Evolutionary conservation across 352 stramenopile genomes (phyloP).

Genomic region (Globisporangium carolinianum): DNA sequence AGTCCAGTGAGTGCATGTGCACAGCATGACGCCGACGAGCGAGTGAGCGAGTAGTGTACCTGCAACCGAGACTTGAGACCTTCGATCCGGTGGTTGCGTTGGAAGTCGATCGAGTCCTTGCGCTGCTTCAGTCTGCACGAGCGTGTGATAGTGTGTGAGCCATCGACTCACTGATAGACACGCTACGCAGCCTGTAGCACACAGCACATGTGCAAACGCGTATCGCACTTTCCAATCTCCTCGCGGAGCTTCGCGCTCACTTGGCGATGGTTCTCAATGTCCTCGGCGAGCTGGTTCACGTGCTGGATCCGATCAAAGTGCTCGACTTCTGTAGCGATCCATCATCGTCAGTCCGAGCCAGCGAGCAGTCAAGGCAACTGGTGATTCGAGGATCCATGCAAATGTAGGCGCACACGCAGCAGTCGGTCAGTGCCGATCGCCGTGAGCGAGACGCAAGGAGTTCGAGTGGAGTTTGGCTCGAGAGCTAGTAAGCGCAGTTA

Average conservation of each 20-base stretch:
- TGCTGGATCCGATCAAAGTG: conserved; percentile 81
- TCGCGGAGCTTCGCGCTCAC: conserved; percentile 66
- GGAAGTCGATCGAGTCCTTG: conserved; percentile 75
- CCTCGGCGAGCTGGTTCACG: conserved; percentile 74
- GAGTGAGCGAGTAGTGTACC: conserved; percentile 5
- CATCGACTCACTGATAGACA: not conserved
- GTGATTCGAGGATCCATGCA: not conserved
- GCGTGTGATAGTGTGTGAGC: not conserved
- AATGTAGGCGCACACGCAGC: no score
- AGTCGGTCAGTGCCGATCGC: no score
- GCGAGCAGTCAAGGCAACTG: conserved; percentile 14
- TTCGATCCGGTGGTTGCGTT: conserved; percentile 73
- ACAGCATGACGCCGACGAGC: not conserved
- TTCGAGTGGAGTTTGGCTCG: no score
- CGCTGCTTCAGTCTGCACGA: conserved; percentile 59
- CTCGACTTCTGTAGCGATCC: conserved; percentile 39
- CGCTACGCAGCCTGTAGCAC: not conserved
- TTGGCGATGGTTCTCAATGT: conserved; percentile 71
- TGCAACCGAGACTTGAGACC: conserved; percentile 54
- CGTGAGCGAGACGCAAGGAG: no score
- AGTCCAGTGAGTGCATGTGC: not conserved
- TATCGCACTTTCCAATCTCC: conserved; percentile 71
- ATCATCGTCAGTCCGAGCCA: conserved; percentile 1
- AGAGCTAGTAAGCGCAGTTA: not conserved
- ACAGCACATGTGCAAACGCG: not conserved